Evolutionary conservation across 1,284 basidiomycete species (phyloP).

Genomic region (Vanrija pseudolonga): DNA sequence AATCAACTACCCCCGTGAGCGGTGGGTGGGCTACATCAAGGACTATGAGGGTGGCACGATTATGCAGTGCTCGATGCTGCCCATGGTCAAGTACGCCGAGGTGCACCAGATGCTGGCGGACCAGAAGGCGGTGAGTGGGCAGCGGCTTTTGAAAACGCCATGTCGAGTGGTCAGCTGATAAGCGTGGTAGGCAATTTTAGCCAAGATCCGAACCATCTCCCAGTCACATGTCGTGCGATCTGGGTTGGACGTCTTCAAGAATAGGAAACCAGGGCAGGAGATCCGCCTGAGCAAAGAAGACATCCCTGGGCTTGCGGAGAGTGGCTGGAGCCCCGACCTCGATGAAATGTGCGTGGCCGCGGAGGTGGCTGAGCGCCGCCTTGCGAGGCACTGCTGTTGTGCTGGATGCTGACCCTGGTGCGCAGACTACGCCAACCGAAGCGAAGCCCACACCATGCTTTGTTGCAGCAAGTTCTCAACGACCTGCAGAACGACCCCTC

Average conservation of each 20-base stretch:
- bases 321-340: conserved; percentile 89
- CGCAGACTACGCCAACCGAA: conserved; percentile 55
- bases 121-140: conserved; percentile 66
- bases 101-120: conserved; percentile 71
- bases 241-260: conserved; percentile 75
- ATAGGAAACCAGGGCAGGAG: conserved; percentile 38
- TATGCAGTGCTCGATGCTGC: conserved; percentile 97
- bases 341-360: conserved; percentile 61
- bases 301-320: conserved; percentile 84
- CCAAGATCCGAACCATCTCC: conserved; percentile 84
- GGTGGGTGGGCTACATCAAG: conserved; percentile 99
- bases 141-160: neutral
- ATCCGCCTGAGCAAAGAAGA: conserved; percentile 53
- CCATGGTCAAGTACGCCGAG: conserved; percentile 83
- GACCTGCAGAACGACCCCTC: conserved; percentile 77
- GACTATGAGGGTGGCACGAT: conserved; percentile 99
- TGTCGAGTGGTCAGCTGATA: neutral
- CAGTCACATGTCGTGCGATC: conserved; percentile 80
- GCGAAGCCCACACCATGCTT: conserved; percentile 56
- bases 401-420: neutral
- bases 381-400: too few species aligned
- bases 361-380: neutral
- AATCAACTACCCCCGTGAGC: conserved; percentile 79
- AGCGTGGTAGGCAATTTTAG: conserved; percentile 61
- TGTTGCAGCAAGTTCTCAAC: conserved; percentile 78